Conservation (phyloP, 2,329 filamentous ascomycete species). For the Fusarium sp. region DNA sequence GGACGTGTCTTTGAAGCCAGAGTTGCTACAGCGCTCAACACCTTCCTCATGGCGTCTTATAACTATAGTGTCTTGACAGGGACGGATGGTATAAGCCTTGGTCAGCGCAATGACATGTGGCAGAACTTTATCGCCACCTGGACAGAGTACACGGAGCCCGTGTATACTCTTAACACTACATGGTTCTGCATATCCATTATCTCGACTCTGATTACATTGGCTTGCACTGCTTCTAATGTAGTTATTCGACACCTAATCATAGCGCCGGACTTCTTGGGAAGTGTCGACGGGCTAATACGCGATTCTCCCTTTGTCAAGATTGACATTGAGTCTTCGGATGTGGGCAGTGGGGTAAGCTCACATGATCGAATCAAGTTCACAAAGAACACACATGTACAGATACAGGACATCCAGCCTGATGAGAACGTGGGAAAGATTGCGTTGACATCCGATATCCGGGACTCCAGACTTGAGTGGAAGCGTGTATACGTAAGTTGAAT, state of each 20-base stretch:
- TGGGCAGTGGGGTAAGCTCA: no score
- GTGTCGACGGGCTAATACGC: no score
- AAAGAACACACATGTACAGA: no score
- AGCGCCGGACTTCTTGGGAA: neutral
- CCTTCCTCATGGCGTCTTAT: neutral
- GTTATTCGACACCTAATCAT: neutral
- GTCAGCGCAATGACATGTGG: neutral
- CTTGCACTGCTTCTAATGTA: neutral
- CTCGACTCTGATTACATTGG: neutral
- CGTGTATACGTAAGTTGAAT: no score
- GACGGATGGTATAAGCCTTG: neutral
- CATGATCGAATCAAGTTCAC: no score
- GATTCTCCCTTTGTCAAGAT: no score
- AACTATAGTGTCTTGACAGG: neutral
- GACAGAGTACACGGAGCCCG: neutral
- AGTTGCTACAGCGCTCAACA: neutral
- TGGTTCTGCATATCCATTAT: neutral
- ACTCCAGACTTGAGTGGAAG: no score
- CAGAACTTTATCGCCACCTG: neutral
- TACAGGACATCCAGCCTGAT: no score
- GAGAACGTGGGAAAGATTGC: no score
- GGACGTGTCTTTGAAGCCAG: neutral
- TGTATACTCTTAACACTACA: neutral
- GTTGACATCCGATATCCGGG: no score
- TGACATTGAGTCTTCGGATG: no score